Conservation (phyloP, 257 asterid genomes). For the Galeopsis tetrahit region DNA sequence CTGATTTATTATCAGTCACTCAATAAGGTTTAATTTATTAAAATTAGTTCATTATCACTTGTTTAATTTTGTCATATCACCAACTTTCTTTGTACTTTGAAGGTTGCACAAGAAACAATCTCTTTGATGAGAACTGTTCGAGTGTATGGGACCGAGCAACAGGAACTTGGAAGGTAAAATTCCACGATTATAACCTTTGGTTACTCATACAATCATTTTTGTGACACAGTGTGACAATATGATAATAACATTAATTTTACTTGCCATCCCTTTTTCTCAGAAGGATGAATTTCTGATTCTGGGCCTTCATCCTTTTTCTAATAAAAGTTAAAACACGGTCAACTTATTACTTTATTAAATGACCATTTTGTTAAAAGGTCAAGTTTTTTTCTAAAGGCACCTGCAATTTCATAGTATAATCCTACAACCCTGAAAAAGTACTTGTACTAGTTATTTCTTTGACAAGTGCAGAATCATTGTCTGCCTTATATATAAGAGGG, state of each 20-base stretch:
- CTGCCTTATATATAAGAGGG: not conserved
- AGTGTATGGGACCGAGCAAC: slow-evolving; percentile 88
- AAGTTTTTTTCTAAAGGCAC: not conserved
- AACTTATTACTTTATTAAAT: not conserved
- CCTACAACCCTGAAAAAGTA: not conserved
- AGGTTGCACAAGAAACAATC: slow-evolving; percentile 96
- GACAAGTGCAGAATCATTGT: slow-evolving; percentile 3
- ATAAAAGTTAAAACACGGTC: not conserved
- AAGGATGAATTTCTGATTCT: not conserved
- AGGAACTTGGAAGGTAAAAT: slow-evolving; percentile 76
- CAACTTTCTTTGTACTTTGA: slow-evolving; percentile 28
- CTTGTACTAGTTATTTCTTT: not conserved
- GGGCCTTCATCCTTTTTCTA: not conserved
- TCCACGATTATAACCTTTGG: slow-evolving; percentile 7
- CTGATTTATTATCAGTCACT: not conserved
- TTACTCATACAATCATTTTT: slow-evolving; percentile 12
- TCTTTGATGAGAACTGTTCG: slow-evolving; percentile 95
- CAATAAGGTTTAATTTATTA: not conserved
- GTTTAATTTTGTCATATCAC: slow-evolving; percentile 28
- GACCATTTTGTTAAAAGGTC: no score
- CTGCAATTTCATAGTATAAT: not conserved
- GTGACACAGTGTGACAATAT: not conserved
- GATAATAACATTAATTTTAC: not conserved
- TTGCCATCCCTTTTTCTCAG: not conserved
- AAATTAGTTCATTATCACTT: slow-evolving; percentile 5